Conservation (phyloP, 352 stramenopile species). For the Sclerospora graminicola region DNA sequence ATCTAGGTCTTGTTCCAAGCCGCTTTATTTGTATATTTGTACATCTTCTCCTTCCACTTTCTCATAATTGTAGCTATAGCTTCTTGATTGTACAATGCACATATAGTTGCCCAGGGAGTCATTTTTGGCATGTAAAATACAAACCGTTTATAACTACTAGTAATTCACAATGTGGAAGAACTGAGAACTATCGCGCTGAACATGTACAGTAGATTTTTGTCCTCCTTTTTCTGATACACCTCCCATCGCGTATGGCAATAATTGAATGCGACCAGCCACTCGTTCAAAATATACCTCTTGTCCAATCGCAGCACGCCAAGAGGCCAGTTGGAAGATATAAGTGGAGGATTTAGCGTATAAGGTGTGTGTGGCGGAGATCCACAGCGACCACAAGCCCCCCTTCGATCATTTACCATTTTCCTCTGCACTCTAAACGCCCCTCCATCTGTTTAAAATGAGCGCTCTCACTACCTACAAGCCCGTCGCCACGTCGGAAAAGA, state of each 20-base stretch:
- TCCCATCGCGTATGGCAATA: background rate
- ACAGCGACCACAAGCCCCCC: conserved; percentile 1
- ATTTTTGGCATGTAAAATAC: too few species aligned
- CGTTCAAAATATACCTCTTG: conserved; percentile 40
- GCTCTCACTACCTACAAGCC: conserved; percentile 69
- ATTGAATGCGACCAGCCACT: conserved; percentile 26
- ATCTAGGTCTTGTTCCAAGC: too few species aligned
- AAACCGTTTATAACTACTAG: too few species aligned
- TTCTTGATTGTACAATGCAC: too few species aligned
- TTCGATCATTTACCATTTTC: conserved; percentile 79
- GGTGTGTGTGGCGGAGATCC: conserved; percentile 43
- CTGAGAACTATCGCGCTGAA: too few species aligned
- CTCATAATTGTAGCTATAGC: too few species aligned
- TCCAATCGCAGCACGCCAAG: conserved; percentile 19
- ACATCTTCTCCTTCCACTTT: too few species aligned
- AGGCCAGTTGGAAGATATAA: background rate
- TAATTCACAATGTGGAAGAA: too few species aligned
- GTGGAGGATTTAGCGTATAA: conserved; percentile 2
- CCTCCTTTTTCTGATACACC: conserved; percentile 1
- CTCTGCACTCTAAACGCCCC: conserved; percentile 48
- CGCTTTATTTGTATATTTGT: too few species aligned
- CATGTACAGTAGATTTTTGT: too few species aligned
- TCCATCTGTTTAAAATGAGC: conserved; percentile 47
- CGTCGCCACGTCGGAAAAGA: conserved; percentile 66
- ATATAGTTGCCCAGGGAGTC: too few species aligned